Conservation (phyloP, 768 basidiomycete species). For the Lactarius hatsudake region DNA sequence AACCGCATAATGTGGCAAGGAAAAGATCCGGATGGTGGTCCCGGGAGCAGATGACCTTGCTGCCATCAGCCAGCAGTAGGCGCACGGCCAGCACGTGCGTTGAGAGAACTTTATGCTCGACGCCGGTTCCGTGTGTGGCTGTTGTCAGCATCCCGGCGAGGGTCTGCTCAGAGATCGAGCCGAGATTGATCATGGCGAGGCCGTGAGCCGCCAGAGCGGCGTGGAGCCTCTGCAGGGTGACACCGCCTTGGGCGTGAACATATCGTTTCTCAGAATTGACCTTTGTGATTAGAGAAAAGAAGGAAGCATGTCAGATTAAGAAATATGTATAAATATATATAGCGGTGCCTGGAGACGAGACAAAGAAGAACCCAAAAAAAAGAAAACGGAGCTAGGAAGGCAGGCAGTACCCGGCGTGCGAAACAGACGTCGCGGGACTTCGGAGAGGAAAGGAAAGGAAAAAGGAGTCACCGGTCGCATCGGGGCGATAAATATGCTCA, state of each 20-base stretch:
- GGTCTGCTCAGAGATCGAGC: slow-evolving; percentile 96
- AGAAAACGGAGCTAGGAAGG: background rate
- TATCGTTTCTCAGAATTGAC: slow-evolving; percentile 64
- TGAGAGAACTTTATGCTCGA: slow-evolving; percentile 75
- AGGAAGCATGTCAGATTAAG: slow-evolving; percentile 25
- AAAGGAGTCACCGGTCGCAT: background rate
- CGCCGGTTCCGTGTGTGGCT: slow-evolving; percentile 91
- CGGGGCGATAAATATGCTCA: slow-evolving; percentile 1
- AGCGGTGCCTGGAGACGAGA: slow-evolving; percentile 18
- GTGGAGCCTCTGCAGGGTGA: slow-evolving; percentile 75
- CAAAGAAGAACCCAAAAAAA: background rate
- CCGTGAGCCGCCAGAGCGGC: slow-evolving; percentile 56
- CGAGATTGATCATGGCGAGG: slow-evolving; percentile 88
- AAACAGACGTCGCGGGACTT: background rate
- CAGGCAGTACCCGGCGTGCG: slow-evolving; percentile 10
- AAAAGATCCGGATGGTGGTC: slow-evolving; percentile 71
- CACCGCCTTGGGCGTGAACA: slow-evolving; percentile 73
- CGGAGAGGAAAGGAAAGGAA: background rate
- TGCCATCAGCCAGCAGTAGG: slow-evolving; percentile 74
- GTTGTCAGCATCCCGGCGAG: slow-evolving; percentile 91
- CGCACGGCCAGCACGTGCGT: slow-evolving; percentile 74
- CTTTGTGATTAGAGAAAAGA: slow-evolving; percentile 38
- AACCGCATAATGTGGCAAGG: slow-evolving; percentile 83
- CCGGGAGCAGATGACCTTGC: slow-evolving; percentile 63
- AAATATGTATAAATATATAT: background rate